Evolutionary conservation across 305 asterid species (phyloP), one percentile per base, ranked within the genome.

Genomic region (Euphrasia arctica): DNA sequence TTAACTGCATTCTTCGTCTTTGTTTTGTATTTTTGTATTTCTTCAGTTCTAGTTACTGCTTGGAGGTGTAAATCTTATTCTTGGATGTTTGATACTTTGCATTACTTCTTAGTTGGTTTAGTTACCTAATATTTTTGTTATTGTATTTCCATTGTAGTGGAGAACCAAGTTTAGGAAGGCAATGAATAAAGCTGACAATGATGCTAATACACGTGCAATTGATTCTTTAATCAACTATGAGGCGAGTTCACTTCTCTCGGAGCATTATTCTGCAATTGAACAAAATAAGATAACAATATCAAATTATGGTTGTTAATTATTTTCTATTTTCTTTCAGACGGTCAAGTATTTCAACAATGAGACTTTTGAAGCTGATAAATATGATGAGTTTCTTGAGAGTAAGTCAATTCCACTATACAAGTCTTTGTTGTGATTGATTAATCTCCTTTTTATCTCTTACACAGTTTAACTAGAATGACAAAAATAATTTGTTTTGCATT

Each of bases 141-240:
- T 50, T 41, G 52, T 64, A 34, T 68, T 54, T 66, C 55, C 58
- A 64, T 78, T 75, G 71, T 66, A 93, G 98, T 93, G 97, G 98
- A 89, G 98, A 80, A 93, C 98, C 63, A 90, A 93, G 85, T 93
- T 88, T 72, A 82, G 98, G 77, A 90, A 88, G 89, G 81, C 70
- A 73, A 93, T 93, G 98, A 93, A 93, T 62, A 90, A 86, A 82
- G 98, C 98, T 65, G 98, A 93, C 78, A 89, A 93, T 73, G 99
- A 93, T 81, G 96, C 97, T 58, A 82, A 81, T 73, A 84, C 95
- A 58, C 86, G 92, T 75, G 97, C 97, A 50, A 70, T 86, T 67
- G 99, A 93, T 78, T 93, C 99, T 58, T 82, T 93, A 75, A 93
- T 93, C 58, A 93, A 93, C 79, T 93, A 93, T 66, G 99, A 93